Percentiles rank a stretch among this genome's conserved stretches.
phyloP scores from a whole-genome alignment of 148 eudicot genomes.

The Chenopodium formosanum region DNA sequence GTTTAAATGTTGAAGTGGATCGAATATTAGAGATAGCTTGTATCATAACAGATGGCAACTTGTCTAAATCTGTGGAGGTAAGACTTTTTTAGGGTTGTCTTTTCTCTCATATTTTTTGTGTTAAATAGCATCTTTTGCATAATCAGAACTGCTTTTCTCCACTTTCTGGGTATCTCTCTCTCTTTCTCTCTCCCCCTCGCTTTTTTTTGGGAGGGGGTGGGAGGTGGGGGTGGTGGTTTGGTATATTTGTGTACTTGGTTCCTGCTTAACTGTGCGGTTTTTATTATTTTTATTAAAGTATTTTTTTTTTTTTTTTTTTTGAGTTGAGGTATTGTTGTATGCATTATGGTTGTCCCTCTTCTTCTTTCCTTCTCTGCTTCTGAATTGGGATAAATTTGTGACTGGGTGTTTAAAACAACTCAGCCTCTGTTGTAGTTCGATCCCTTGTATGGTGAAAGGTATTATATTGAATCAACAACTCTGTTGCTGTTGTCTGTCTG shows the following conservation, averaged over 20 bases:
- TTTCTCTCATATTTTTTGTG: neutral
- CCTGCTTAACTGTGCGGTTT: too few relatives aligned
- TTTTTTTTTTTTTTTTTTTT: too few relatives aligned
- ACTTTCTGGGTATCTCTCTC: neutral
- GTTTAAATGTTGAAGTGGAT: conserved; percentile 77
- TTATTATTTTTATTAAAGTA: too few relatives aligned
- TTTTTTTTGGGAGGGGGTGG: too few relatives aligned
- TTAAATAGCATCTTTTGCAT: neutral
- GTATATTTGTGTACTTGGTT: too few relatives aligned
- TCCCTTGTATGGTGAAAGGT: neutral
- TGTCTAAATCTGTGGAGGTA: conserved; percentile 82
- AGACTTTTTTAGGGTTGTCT: conserved; percentile 4
- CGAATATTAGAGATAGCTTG: conserved; percentile 93
- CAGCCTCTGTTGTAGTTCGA: neutral
- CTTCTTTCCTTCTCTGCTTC: neutral
- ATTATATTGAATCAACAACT: neutral
- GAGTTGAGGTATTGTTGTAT: neutral
- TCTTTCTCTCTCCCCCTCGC: too few relatives aligned
- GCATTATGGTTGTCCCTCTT: neutral
- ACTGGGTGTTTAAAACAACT: neutral
- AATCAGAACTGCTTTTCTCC: neutral
- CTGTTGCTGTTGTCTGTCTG: neutral
- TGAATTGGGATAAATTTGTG: neutral
- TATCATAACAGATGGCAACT: conserved; percentile 76
- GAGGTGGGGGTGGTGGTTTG: neutral